Conservation (phyloP, 192 early-diverging fungal genomes). For the Umbelopsis sp. region DNA sequence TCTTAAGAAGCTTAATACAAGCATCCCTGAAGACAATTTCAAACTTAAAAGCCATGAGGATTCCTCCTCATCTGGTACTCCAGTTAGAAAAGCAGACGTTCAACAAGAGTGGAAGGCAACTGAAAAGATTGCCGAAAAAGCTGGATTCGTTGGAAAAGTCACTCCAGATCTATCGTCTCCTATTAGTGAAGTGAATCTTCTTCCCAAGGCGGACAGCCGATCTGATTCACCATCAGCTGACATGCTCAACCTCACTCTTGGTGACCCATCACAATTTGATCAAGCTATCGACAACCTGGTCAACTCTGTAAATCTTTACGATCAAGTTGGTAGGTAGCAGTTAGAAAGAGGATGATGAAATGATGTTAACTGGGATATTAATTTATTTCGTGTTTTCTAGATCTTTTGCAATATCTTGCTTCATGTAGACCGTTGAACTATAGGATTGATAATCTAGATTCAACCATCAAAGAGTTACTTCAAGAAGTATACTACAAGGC, state of each 20-base stretch:
- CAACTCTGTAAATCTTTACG: conserved; percentile 72
- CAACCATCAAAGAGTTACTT: conserved; percentile 62
- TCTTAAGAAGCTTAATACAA: conserved; percentile 24
- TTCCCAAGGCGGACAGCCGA: neutral
- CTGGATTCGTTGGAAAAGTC: conserved; percentile 4
- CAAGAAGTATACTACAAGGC: conserved; percentile 86
- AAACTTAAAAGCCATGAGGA: conserved; percentile 54
- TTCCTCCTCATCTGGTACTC: neutral
- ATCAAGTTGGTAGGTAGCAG: conserved; percentile 55
- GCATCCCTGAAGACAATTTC: conserved; percentile 31
- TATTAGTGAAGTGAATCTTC: neutral
- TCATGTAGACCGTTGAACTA: conserved; percentile 68
- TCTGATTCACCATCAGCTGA: conserved; percentile 14
- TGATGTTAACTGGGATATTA: neutral
- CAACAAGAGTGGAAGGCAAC: neutral
- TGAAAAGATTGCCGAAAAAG: conserved; percentile 5
- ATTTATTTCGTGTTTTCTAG: conserved; percentile 21
- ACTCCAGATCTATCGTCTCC: neutral
- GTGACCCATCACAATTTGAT: conserved; percentile 60
- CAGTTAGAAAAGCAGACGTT: neutral
- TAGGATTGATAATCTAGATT: conserved; percentile 52
- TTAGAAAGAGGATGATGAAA: neutral
- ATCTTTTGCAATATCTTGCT: conserved; percentile 76
- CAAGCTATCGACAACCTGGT: conserved; percentile 61
- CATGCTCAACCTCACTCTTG: conserved; percentile 63